Evolutionary conservation across 163 green algal genomes (phyloP).

Genomic region (Scenedesmus sp.): DNA sequence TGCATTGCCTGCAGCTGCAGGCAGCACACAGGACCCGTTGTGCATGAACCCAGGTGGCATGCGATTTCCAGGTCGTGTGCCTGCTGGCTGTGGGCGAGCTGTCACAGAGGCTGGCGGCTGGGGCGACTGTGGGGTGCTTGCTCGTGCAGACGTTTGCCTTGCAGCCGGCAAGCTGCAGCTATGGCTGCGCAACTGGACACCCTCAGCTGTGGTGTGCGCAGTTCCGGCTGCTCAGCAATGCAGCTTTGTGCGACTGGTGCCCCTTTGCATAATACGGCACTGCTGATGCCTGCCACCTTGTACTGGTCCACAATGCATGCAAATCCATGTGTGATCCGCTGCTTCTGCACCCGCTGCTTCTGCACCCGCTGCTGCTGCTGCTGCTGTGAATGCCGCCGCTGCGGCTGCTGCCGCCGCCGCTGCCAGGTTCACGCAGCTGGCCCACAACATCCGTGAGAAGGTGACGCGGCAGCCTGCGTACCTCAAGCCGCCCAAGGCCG

Average conservation of each 20-base stretch:
- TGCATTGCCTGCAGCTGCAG: not conserved
- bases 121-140: not conserved
- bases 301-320: no score
- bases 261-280: no score
- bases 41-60: no score
- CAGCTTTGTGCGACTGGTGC: no score
- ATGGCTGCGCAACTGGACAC: not conserved
- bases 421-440: slow-evolving; percentile 85
- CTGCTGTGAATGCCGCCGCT: not conserved
- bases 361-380: not conserved
- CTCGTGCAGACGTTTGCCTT: not conserved
- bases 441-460: slow-evolving; percentile 80
- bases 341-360: no score
- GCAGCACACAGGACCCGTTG: no score
- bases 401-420: not conserved
- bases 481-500: slow-evolving; percentile 78
- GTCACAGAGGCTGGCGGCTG: no score
- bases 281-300: no score
- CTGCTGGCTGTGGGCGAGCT: no score
- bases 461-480: slow-evolving; percentile 73
- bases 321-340: no score
- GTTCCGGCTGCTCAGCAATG: no score
- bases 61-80: no score
- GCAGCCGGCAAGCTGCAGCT: not conserved
- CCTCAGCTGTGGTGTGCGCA: not conserved